Evolutionary conservation across 257 asterid species (phyloP), one percentile per base, ranked within the genome.

Genomic region (Plantago major): DNA sequence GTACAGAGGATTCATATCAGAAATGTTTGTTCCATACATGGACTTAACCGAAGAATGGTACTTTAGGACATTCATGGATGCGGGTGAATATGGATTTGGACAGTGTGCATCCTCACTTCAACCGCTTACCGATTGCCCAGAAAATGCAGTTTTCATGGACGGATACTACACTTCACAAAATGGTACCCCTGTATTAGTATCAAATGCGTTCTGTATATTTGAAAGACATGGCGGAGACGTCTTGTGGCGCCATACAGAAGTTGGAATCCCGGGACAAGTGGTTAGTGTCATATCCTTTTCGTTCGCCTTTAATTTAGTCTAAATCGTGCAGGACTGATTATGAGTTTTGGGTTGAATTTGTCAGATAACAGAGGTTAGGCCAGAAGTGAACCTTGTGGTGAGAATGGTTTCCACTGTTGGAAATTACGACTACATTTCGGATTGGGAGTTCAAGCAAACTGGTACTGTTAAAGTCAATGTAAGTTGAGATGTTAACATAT

Each of bases 1-100:
- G 77, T 83, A 85, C 70, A 82, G 82, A 74, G 97, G 93, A 6
- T 87, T 67, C 60, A 18, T 82, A 16, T 90, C 90, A 0, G 97
- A 90, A 52, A 60, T 87, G 8, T 85, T 83, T 64, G 84, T 87
- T 13, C 97, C 97, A 0, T 90, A 85, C 75, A 83, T 84, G 90
- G 95, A 90, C 73, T 17, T 83, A 11, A 76, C 83, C 0, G 87
- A 78, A 69, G 96, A 83, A 49, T 83, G 93, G 96, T 80, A 80
- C 71, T 78, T 54, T 44, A 71, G 84, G 65, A 79, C 90, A 3
- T 90, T 58, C 71, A 58, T 90, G 7, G 95, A 90, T 74, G 76
- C 76, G 0, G 97, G 95, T 1, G 96, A 85, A 55, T 66, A 63
- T 46, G 95, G 93, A 7, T 67, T 83, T 0, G 90, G 96, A 22